These are phyloP conservation scores for Amaranthus tricolor DNA, from an alignment of 179 eudicot genomes.

Conservation along the genomic window DNA sequence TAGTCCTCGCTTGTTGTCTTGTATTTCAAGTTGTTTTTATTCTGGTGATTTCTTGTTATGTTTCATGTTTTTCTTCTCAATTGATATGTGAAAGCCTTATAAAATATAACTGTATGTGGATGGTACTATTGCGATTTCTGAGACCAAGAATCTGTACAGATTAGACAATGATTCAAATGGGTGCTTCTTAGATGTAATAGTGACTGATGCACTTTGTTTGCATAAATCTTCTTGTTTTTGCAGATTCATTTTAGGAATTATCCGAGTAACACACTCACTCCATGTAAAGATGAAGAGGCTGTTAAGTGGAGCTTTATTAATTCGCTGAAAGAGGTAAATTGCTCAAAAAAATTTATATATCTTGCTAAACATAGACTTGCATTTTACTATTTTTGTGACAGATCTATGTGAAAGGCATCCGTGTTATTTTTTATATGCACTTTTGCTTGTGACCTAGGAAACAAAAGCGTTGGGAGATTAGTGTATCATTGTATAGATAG, in stretches of 20 bases:
- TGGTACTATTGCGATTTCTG: background rate
- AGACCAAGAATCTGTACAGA: background rate
- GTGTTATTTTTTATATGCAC: background rate
- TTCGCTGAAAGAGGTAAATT: constrained; percentile 82
- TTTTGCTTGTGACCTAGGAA: background rate
- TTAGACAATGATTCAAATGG: background rate
- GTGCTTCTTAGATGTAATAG: background rate
- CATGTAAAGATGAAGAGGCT: constrained; percentile 90
- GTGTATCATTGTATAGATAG: too few species aligned
- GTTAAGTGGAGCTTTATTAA: constrained; percentile 95
- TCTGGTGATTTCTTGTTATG: background rate
- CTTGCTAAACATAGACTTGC: background rate
- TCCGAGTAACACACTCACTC: constrained; percentile 64
- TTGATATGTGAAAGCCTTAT: background rate
- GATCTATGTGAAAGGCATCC: constrained; percentile 5
- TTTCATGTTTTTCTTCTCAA: background rate
- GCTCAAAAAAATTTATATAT: background rate
- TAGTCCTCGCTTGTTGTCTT: background rate
- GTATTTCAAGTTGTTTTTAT: background rate
- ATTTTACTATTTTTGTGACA: background rate
- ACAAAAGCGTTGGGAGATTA: too few species aligned
- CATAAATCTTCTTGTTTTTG: constrained; percentile 13
- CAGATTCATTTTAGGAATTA: constrained; percentile 98
- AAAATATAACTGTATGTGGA: background rate
- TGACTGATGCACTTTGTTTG: background rate